Base-by-base conservation (phyloP, 2,329 filamentous ascomycete species). In the Fusarium sp. region DNA sequence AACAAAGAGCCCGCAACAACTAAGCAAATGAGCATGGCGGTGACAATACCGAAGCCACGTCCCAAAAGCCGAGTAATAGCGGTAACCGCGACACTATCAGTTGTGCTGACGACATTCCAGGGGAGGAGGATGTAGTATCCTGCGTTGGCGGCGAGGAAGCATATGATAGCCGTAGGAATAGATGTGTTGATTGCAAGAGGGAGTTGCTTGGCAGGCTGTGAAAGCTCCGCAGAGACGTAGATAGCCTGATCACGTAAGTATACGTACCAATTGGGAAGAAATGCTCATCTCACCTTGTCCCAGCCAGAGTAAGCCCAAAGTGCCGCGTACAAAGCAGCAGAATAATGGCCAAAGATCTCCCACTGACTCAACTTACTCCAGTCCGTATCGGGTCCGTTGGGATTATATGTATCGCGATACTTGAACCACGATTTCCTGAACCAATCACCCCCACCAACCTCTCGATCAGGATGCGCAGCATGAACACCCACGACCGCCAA, bases 241-340 rank as follows among this genome's bases (percentile, higher is more conserved):
- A 87, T 83, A 5, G 84, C 85, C 84, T 85, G 7, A 1, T 4
- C 2, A 6, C 0, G 8, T 64, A 6, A 64, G 35, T 9, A 4
- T 0, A 13, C 7, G 17, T 3, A 3, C 5, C 6, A 6, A n/a
- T 2, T 1, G 3, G 5, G 3, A 0, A 6, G 7, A n/a, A 10
- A 19, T 10, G 7, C 2, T 4, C 1, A 10, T 50, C 81, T 78
- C 39, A 86, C 86, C 78, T 89, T 90, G 56, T 90, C 88, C 88
- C 88, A 90, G 0, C 88, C 88, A 1, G 85, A 88, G 61, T 89
- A 90, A 0, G 86, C 88, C 88, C 87, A 90, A 0, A 90, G 73
- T 0, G 86, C 87, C 0, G 84, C 88, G 67, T 90, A 90, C 1
- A 90, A 78, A 0, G 88, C 88, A 2, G 87, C 83, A 4, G 86